A percentile compares a stretch with the other conserved stretches of the same genome.
Evolutionary conservation across 495 filamentous ascomycete genomes (phyloP).

Genomic region (Neurospora sp.): DNA sequence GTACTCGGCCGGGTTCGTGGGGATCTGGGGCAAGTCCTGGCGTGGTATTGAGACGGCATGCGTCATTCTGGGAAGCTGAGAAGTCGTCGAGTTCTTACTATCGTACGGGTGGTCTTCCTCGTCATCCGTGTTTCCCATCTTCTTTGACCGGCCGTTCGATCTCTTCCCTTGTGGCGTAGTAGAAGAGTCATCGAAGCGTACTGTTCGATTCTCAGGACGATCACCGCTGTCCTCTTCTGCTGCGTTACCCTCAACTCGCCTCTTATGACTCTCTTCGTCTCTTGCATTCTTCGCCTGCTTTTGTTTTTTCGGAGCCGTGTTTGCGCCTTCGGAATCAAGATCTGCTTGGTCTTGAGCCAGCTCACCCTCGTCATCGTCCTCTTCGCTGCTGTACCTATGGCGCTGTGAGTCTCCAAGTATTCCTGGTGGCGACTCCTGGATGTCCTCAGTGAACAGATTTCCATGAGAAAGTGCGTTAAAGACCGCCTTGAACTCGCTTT

Average conservation of each 20-base stretch:
- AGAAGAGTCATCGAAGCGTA: background rate
- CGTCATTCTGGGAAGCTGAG: slow-evolving; percentile 4
- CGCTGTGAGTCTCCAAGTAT: slow-evolving; percentile 31
- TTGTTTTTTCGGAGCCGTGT: background rate
- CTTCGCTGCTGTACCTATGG: slow-evolving; percentile 6
- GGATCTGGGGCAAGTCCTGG: slow-evolving; percentile 17
- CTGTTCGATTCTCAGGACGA: background rate
- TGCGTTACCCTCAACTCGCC: slow-evolving; percentile 8
- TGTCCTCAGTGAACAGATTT: slow-evolving; percentile 20
- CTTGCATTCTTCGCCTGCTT: slow-evolving; percentile 7
- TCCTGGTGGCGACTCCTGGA: slow-evolving; percentile 27
- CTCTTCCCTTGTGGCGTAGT: background rate
- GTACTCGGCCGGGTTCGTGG: slow-evolving; percentile 42
- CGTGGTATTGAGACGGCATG: slow-evolving; percentile 21
- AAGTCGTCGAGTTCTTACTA: background rate
- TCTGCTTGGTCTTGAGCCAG: slow-evolving; percentile 9
- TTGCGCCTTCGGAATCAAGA: slow-evolving; percentile 9
- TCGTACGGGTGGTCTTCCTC: background rate
- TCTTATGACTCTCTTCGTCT: slow-evolving; percentile 9
- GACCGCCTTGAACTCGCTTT: slow-evolving; percentile 27
- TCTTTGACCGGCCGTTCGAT: background rate
- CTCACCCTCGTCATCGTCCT: slow-evolving; percentile 12
- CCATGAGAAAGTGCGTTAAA: slow-evolving; percentile 28
- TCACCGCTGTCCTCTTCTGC: background rate
- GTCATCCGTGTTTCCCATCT: background rate